Evolutionary conservation across 768 basidiomycete species (phyloP).

Genomic region (Daedaleopsis sinensis): DNA sequence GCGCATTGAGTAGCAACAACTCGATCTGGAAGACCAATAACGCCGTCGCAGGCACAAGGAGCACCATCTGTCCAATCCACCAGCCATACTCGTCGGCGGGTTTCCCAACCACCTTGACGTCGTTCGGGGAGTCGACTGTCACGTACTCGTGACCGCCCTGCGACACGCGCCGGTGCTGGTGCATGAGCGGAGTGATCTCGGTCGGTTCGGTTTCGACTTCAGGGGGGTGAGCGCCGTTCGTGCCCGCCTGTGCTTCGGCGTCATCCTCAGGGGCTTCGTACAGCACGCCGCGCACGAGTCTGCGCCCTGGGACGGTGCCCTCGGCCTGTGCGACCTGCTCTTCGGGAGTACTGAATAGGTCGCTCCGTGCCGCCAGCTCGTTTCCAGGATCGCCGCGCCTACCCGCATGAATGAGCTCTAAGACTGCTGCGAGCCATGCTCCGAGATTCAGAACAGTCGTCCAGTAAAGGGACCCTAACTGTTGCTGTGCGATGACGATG

Average conservation of each 20-base stretch:
- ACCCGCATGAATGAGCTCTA: conserved; percentile 41
- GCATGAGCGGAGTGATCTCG: conserved; percentile 61
- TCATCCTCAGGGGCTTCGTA: conserved; percentile 22
- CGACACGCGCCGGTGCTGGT: conserved; percentile 28
- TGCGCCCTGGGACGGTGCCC: conserved; percentile 14
- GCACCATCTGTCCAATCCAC: conserved; percentile 64
- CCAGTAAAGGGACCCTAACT: conserved; percentile 59
- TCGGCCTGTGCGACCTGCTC: conserved; percentile 11
- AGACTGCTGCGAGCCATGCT: conserved; percentile 43
- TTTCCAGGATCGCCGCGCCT: conserved; percentile 27
- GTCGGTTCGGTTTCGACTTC: conserved; percentile 45
- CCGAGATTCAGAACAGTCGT: conserved; percentile 56
- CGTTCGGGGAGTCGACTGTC: conserved; percentile 15
- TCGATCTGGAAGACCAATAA: conserved; percentile 55
- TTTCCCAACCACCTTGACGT: conserved; percentile 8
- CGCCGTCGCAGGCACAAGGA: conserved; percentile 56
- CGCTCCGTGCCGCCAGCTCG: conserved; percentile 10
- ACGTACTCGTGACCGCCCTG: conserved; percentile 25
- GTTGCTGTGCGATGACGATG: conserved; percentile 40
- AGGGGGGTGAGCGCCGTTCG: conserved; percentile 18
- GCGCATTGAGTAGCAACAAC: conserved; percentile 47
- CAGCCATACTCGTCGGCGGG: conserved; percentile 38
- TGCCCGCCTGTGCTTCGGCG: neutral
- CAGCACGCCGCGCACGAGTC: conserved; percentile 26
- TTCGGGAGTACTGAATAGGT: conserved; percentile 11